phyloP scores from a whole-genome alignment of 768 basidiomycete species.

The Mycena galopus region DNA sequence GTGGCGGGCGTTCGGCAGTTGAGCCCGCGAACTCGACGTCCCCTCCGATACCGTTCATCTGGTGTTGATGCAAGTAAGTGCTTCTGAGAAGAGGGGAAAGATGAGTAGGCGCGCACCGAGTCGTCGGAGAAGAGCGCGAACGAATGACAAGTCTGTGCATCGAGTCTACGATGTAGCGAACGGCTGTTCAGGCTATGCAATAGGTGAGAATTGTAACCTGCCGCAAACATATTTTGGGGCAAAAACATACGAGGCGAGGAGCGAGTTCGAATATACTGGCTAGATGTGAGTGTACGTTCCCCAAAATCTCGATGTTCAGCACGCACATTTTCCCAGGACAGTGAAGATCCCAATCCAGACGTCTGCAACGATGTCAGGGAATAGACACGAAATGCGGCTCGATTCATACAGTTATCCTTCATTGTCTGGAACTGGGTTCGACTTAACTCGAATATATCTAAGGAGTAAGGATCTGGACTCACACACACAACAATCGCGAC shows the following conservation, averaged over 20 bases:
- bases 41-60: neutral
- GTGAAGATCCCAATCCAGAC: constrained; percentile 45
- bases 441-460: neutral
- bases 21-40: neutral
- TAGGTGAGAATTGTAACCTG: neutral
- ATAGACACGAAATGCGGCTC: neutral
- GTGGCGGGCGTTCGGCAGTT: no score
- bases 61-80: neutral
- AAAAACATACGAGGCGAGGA: neutral
- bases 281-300: neutral
- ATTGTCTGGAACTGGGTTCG: constrained; percentile 40
- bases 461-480: neutral
- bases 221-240: neutral
- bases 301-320: neutral
- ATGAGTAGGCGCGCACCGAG: neutral
- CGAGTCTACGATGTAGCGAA: constrained; percentile 10
- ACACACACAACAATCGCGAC: constrained; percentile 41
- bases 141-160: neutral
- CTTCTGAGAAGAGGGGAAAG: neutral
- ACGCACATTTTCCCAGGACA: constrained; percentile 42
- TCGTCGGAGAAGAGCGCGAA: constrained; percentile 17
- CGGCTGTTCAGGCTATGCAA: constrained; percentile 10
- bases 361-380: constrained; percentile 24
- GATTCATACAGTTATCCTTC: constrained; percentile 35
- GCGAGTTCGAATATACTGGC: constrained; percentile 45